These are phyloP conservation scores for Thalassiosira allenii DNA, from an alignment of 352 stramenopile genomes.

Conservation along the genomic window DNA sequence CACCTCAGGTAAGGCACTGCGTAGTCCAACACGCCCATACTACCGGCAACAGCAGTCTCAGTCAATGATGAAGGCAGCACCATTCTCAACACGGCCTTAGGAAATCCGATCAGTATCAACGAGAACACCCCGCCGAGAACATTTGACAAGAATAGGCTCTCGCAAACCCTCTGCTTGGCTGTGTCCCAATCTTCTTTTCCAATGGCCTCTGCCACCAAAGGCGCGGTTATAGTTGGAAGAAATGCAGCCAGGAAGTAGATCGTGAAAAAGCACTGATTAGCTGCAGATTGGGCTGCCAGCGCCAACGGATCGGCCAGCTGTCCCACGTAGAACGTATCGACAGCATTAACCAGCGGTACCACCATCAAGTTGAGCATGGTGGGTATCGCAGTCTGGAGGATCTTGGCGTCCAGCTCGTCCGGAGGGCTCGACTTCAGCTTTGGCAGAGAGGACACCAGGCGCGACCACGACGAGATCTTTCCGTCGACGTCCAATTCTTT, in stretches of 20 bases:
- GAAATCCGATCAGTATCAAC: conserved; percentile 61
- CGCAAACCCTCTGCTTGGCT: conserved; percentile 69
- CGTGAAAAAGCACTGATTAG: conserved; percentile 85
- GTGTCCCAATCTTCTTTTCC: conserved; percentile 68
- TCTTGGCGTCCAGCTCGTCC: conserved; percentile 62
- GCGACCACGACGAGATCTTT: conserved; percentile 42
- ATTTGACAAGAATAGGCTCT: conserved; percentile 78
- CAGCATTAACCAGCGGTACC: conserved; percentile 77
- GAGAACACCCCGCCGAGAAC: conserved; percentile 69
- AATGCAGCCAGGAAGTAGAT: conserved; percentile 84
- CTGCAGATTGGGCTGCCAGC: conserved; percentile 79
- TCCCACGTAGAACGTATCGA: conserved; percentile 86
- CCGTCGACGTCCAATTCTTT: conserved; percentile 41
- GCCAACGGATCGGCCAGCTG: conserved; percentile 69
- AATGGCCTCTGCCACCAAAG: conserved; percentile 75
- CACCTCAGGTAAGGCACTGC: conserved; percentile 78
- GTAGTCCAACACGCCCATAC: conserved; percentile 65
- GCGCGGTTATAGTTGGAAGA: conserved; percentile 83
- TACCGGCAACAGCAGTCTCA: neutral
- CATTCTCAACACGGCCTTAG: conserved; percentile 52
- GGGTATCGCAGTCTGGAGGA: conserved; percentile 72
- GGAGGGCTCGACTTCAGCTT: conserved; percentile 9
- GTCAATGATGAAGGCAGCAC: conserved; percentile 56
- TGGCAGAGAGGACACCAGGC: conserved; percentile 39
- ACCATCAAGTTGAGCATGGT: conserved; percentile 82